Conservation (phyloP, 1,284 basidiomycete genomes). For the Moesziomyces aphidis region DNA sequence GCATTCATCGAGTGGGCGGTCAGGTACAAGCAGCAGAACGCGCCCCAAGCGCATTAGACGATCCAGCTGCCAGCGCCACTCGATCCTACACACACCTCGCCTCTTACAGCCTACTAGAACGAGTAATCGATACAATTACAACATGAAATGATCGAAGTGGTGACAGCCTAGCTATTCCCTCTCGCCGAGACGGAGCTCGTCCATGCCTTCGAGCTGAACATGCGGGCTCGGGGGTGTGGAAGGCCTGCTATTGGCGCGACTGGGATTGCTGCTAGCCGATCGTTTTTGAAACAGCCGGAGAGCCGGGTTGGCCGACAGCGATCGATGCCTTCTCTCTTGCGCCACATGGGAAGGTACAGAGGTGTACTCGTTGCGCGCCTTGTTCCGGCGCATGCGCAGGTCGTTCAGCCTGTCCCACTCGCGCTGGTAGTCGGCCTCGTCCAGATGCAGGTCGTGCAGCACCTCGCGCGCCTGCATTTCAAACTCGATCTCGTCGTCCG, state of each 20-base stretch:
- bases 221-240: slow-evolving; percentile 9
- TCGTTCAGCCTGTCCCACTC: slow-evolving; percentile 44
- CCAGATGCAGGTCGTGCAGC: slow-evolving; percentile 30
- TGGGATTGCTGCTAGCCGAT: slow-evolving; percentile 34
- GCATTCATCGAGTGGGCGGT: slow-evolving; percentile 56
- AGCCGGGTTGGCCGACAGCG: slow-evolving; percentile 30
- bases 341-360: slow-evolving; percentile 7
- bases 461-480: slow-evolving; percentile 48
- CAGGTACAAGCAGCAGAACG: slow-evolving; percentile 32
- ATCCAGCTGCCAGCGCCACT: too few relatives aligned
- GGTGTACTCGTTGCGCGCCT: slow-evolving; percentile 46
- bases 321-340: slow-evolving; percentile 9
- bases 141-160: neutral
- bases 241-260: slow-evolving; percentile 27
- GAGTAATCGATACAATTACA: neutral
- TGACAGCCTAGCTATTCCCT: neutral
- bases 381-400: slow-evolving; percentile 26
- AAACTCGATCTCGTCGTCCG: slow-evolving; percentile 49
- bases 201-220: slow-evolving; percentile 3
- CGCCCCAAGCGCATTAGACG: slow-evolving; percentile 1
- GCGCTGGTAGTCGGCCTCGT: slow-evolving; percentile 28
- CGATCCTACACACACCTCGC: too few relatives aligned
- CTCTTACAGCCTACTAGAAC: too few relatives aligned
- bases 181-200: slow-evolving; percentile 12
- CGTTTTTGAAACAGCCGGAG: slow-evolving; percentile 33